Conservation (phyloP, 345 rosid genomes). For the Eutrema japonicum region DNA sequence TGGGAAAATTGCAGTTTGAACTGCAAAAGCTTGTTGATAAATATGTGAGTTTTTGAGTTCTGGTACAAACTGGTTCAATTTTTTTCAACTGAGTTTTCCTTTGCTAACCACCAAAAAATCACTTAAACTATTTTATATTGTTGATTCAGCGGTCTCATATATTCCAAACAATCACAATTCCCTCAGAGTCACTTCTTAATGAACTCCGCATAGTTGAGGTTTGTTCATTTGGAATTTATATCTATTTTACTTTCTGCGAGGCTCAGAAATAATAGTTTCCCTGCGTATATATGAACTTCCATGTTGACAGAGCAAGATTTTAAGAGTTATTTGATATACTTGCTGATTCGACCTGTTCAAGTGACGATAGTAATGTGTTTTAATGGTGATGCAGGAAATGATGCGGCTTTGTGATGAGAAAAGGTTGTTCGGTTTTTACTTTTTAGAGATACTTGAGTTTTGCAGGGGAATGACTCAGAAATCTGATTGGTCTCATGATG, state of each 20-base stretch:
- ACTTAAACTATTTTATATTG: conserved; percentile 16
- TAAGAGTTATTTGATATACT: conserved; percentile 3
- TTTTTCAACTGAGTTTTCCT: conserved; percentile 9
- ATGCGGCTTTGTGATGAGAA: conserved; percentile 91
- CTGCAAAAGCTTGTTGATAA: conserved; percentile 82
- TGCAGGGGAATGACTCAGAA: conserved; percentile 19
- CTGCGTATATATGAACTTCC: conserved; percentile 15
- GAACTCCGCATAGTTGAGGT: conserved; percentile 99
- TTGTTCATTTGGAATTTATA: conserved; percentile 42
- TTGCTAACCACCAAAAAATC: conserved; percentile 6
- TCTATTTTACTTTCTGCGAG: not conserved
- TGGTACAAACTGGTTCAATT: conserved; percentile 9
- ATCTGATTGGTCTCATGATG: conserved; percentile 8
- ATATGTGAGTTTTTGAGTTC: conserved; percentile 66
- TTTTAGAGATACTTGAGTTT: not conserved
- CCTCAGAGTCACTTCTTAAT: conserved; percentile 94
- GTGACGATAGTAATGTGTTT: conserved; percentile 17
- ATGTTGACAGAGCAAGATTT: conserved; percentile 18
- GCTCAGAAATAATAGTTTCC: not conserved
- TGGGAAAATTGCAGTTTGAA: conserved; percentile 88
- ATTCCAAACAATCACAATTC: conserved; percentile 77
- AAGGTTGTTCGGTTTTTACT: conserved; percentile 53
- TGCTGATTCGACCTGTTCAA: conserved; percentile 15
- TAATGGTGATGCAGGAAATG: conserved; percentile 81
- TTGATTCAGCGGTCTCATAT: conserved; percentile 83